Evolutionary conservation across 257 asterid species (phyloP), one percentile per base, ranked within the genome.

Genomic region (Dorcoceras hygrometricum): DNA sequence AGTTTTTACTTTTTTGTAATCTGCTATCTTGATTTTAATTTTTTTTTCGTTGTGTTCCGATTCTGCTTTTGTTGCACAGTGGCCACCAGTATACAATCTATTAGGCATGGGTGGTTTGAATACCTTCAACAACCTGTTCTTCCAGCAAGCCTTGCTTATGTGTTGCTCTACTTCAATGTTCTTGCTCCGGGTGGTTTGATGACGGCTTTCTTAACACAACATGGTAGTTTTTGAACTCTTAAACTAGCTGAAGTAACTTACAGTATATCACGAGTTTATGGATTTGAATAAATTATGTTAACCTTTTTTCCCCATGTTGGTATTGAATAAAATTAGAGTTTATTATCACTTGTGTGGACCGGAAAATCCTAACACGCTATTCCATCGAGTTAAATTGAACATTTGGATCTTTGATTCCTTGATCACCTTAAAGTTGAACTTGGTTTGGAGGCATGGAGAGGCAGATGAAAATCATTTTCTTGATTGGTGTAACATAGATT

Each of bases 111-210:
- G 68, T 93, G 88, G 96, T 55, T 81, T 76, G 99, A 90, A 79
- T 93, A 93, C 83, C 77, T 87, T 65, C 84, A 89, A 75, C 97
- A 90, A 76, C 97, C 99, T 65, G 97, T 90, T 87, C 93, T 93
- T 65, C 96, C 97, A 5, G 99, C 96, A 54, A 93, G 99, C 80
- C 85, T 93, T 73, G 95, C 95, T 67, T 84, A 80, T 87, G 97
- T 93, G 72, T 73, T 90, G 57, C 94, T 93, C 75, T 88, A 75
- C 82, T 90, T 88, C 82, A 93, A 90, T 67, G 89, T 88, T 74
- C 97, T 90, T 65, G 89, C 99, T 67, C 99, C 99, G 70, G 90
- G 99, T 54, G 83, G 93, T 67, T 78, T 90, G 76, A 93, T 93
- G 97, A 88, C 99, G 23, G 97, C 99, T 68, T 93, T 93, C 82